Base-by-base conservation (phyloP, 371 early-diverging fungal species). In the Mucor plumbeus region DNA sequence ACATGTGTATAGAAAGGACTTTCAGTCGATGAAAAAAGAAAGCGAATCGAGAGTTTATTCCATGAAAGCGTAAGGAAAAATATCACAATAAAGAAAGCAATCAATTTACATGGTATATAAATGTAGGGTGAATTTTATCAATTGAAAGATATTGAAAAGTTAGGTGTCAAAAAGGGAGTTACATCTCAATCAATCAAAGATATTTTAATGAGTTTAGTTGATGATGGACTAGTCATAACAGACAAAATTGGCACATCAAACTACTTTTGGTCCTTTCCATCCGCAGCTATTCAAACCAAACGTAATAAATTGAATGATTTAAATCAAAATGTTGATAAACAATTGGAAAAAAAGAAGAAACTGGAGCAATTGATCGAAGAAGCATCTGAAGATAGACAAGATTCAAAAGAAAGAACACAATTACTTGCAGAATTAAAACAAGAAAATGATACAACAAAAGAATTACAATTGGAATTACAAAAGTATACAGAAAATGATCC, bases 191-290 rank as follows among this genome's bases (percentile, higher is more conserved):
- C 94, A 0, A 91, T 97, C 63, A 97, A 97, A 76, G 98, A 97
- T 54, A 91, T 97, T 2, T 71, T 99, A 0, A 93, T 95, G 68
- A 80, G 87, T 14, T 84, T 98, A 31, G 93, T 98, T n/a, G 91
- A 94, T 74, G 99, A 99, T 79, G 87, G 88, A 26, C 68, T 95
- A 33, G 95, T 96, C 11, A 83, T 79, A n/a, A 75, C 77, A n/a
- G 97, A 99, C 66, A 98, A 96, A 80, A 92, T 97, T 60, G 99
- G 97, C 9, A 88, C 90, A 13, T 91, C 93, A 11, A 97, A 93
- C 67, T 95, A 92, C 71, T 98, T 83, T 72, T 99, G 98, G 98
- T 86, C 92, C 7, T 98, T 95, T 71, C 94, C 94, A 1, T 92
- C 94, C 65, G 82, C 92, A 39, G 87, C 90, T 1, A 77, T 84